A percentile compares a stretch with the other conserved stretches of the same genome.
phyloP scores from a whole-genome alignment of 768 basidiomycete species.

The Lactifluus echinatus region DNA sequence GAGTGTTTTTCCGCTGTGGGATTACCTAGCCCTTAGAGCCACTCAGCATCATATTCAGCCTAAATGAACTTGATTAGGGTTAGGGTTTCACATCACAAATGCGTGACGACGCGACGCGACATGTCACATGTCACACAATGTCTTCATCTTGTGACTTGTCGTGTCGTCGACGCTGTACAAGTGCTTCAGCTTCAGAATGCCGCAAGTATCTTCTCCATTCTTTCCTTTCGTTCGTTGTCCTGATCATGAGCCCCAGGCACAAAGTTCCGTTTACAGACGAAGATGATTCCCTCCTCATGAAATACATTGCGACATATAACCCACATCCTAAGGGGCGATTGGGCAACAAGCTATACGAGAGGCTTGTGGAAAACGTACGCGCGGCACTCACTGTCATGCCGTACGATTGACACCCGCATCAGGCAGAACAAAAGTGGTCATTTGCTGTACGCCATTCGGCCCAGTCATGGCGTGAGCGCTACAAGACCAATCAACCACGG shows the following conservation, averaged over 20 bases:
- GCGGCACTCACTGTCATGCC: background rate
- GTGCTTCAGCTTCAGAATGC: background rate
- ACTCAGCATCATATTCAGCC: too few species aligned
- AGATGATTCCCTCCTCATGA: conserved; percentile 37
- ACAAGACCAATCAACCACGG: conserved; percentile 34
- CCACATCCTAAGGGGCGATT: conserved; percentile 34
- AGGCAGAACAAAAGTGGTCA: conserved; percentile 38
- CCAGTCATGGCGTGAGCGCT: conserved; percentile 61
- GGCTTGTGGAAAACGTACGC: conserved; percentile 40
- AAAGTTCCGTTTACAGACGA: conserved; percentile 27
- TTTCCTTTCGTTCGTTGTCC: background rate
- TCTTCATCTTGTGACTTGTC: background rate
- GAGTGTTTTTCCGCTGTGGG: conserved; percentile 53
- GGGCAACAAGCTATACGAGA: conserved; percentile 39
- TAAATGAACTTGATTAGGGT: too few species aligned
- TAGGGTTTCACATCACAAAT: background rate
- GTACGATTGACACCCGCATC: background rate
- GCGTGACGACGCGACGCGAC: background rate
- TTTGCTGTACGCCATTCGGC: conserved; percentile 47
- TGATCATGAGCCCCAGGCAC: background rate
- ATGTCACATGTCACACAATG: conserved; percentile 4
- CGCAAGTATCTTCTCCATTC: background rate
- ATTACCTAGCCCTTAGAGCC: too few species aligned
- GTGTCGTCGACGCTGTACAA: background rate
- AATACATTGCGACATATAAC: conserved; percentile 43